These are phyloP conservation scores for Erythrophleum fordii DNA, from an alignment of 306 rosid genomes.

Conservation along the genomic window DNA sequence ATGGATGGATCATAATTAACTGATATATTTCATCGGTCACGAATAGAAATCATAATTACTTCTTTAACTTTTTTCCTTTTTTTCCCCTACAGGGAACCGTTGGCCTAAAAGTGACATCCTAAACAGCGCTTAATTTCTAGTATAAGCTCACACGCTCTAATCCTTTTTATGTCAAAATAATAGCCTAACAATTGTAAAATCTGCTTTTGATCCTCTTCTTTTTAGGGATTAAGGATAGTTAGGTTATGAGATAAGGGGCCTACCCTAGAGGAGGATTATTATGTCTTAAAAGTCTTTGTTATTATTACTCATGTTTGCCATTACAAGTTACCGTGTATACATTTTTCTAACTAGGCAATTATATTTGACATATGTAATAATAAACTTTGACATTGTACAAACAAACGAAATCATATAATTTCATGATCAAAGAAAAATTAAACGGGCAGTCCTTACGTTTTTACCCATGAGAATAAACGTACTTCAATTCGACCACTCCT, in stretches of 20 bases:
- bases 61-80: background rate
- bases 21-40: background rate
- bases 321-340: slow-evolving; percentile 43
- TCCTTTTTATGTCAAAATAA: background rate
- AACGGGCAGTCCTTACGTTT: background rate
- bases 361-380: slow-evolving; percentile 35
- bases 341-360: slow-evolving; percentile 46
- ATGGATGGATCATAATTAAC: slow-evolving; percentile 1
- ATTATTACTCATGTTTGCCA: slow-evolving; percentile 64
- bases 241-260: slow-evolving; percentile 45
- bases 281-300: slow-evolving; percentile 50
- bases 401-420: background rate
- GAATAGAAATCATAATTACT: slow-evolving; percentile 10
- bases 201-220: slow-evolving; percentile 5
- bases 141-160: slow-evolving; percentile 31
- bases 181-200: slow-evolving; percentile 38
- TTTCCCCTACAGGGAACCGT: slow-evolving; percentile 16
- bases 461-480: background rate
- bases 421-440: background rate
- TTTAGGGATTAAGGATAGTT: slow-evolving; percentile 34
- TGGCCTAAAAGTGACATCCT: slow-evolving; percentile 39
- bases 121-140: slow-evolving; percentile 30
- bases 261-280: slow-evolving; percentile 42
- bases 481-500: background rate
- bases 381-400: slow-evolving; percentile 31